A percentile compares a stretch with the other conserved stretches of the same genome.
These are phyloP conservation scores for Fusarium secorum DNA, from an alignment of 2,329 filamentous ascomycete species.

Conservation along the genomic window DNA sequence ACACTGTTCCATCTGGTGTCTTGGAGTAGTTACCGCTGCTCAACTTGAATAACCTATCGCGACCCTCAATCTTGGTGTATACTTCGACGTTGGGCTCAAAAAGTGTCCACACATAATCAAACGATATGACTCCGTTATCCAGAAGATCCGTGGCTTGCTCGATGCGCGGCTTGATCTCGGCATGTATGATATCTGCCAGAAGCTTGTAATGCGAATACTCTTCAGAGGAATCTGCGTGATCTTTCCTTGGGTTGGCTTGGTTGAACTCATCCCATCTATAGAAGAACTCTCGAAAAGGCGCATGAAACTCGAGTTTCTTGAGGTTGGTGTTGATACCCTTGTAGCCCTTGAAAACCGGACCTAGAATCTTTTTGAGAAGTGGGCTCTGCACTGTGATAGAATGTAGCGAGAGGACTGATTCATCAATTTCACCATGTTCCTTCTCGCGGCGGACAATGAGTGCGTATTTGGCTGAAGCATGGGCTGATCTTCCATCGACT, in stretches of 20 bases:
- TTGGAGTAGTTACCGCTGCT: not conserved
- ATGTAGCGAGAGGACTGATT: not conserved
- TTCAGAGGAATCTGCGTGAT: too few relatives aligned
- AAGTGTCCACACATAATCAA: constrained; percentile 13
- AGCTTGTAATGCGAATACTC: not conserved
- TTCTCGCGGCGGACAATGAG: not conserved
- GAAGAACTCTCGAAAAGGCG: constrained; percentile 11
- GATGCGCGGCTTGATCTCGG: constrained; percentile 1
- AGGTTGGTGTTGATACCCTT: constrained; percentile 10
- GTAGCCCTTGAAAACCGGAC: not conserved
- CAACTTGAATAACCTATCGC: not conserved
- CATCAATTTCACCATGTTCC: not conserved
- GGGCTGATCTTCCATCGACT: not conserved
- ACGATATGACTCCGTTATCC: not conserved
- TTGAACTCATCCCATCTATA: constrained; percentile 3
- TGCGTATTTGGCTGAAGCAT: not conserved
- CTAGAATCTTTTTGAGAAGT: not conserved
- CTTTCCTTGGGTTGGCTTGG: too few relatives aligned
- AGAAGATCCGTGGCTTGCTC: constrained; percentile 1
- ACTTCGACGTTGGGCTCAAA: not conserved
- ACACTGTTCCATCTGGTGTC: not conserved
- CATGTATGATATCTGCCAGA: not conserved
- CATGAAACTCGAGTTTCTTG: not conserved
- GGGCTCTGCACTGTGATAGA: constrained; percentile 6
- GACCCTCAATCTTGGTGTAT: not conserved